phyloP scores from a whole-genome alignment of 169 alveolate genomes.

The Eimeria praecox region DNA sequence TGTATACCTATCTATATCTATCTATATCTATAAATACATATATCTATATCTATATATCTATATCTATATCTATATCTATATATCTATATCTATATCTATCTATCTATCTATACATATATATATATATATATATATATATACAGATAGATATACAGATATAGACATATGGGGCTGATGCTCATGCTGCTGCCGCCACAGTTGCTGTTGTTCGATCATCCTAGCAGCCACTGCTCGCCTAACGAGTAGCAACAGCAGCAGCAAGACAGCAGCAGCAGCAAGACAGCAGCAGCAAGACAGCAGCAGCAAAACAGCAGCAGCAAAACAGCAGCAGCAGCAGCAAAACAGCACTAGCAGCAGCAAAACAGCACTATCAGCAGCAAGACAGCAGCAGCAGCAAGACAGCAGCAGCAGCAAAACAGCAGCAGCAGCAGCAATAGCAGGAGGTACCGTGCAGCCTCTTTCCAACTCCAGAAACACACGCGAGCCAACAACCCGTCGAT shows the following conservation, averaged over 20 bases:
- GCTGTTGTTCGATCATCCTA: not conserved
- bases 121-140: too few relatives aligned
- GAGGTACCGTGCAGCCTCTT: constrained; percentile 76
- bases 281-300: not conserved
- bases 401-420: not conserved
- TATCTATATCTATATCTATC: too few relatives aligned
- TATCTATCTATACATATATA: too few relatives aligned
- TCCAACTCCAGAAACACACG: constrained; percentile 78
- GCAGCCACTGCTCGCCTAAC: not conserved
- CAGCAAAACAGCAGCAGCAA: too few relatives aligned
- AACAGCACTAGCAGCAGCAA: not conserved
- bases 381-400: not conserved
- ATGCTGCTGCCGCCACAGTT: not conserved
- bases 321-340: not conserved
- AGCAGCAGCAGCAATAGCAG: not conserved
- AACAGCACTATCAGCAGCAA: too few relatives aligned
- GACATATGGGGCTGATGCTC: not conserved
- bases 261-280: constrained; percentile 5
- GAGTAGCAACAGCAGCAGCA: not conserved
- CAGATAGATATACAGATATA: not conserved
- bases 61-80: too few relatives aligned
- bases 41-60: too few relatives aligned
- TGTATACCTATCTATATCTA: too few relatives aligned
- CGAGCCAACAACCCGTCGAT: constrained; percentile 79
- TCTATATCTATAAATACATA: too few relatives aligned